These are phyloP conservation scores for Beauveria varroae DNA, from an alignment of 2,329 filamentous ascomycete species.

Conservation along the genomic window DNA sequence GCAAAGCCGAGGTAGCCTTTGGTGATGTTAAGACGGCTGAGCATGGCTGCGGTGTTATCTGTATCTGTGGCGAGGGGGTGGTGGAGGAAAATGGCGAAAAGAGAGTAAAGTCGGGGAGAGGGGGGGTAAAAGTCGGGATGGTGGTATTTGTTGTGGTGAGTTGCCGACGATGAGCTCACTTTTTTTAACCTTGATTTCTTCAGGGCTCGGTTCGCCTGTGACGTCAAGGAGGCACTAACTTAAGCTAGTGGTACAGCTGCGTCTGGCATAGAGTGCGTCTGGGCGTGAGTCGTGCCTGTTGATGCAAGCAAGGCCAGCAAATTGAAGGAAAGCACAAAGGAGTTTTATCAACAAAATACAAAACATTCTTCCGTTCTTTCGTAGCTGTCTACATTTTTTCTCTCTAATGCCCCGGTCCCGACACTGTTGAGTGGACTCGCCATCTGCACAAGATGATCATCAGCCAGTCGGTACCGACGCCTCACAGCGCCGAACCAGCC, in stretches of 20 bases:
- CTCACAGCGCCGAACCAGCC: not conserved
- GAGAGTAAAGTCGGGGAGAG: not conserved
- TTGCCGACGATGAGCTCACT: not conserved
- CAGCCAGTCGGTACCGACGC: too few relatives aligned
- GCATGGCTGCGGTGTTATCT: conserved; percentile 19
- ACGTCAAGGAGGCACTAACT: conserved; percentile 4
- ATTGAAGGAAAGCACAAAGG: too few relatives aligned
- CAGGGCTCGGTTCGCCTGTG: not conserved
- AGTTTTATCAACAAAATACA: too few relatives aligned
- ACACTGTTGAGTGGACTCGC: not conserved
- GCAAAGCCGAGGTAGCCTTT: conserved; percentile 48
- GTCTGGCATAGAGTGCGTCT: not conserved
- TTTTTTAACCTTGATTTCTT: not conserved
- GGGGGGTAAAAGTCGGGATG: not conserved
- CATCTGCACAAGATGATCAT: too few relatives aligned
- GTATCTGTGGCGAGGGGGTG: not conserved
- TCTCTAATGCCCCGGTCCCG: not conserved
- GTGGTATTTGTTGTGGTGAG: not conserved
- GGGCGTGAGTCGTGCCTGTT: not conserved
- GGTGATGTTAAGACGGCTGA: conserved; percentile 39
- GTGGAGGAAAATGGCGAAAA: not conserved
- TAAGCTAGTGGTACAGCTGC: not conserved
- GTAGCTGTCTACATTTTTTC: not conserved
- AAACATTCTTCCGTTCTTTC: too few relatives aligned
- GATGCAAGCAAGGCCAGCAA: not conserved